Evolutionary conservation across 2,329 filamentous ascomycete species (phyloP).

Genomic region (Fusarium hainanense): DNA sequence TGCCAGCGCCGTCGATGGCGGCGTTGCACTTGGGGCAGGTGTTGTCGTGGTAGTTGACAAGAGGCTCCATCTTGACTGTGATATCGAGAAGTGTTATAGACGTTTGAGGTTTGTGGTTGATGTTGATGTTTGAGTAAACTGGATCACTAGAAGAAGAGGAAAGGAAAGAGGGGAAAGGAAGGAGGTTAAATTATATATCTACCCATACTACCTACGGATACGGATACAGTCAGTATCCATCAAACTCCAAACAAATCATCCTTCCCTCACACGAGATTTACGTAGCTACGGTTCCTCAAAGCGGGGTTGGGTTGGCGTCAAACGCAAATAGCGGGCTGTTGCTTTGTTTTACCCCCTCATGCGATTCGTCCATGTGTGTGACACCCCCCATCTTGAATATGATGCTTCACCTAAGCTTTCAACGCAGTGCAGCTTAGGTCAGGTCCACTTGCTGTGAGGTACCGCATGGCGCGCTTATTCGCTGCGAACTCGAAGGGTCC

Average conservation of each 20-base stretch:
- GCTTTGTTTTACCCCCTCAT: constrained; percentile 41
- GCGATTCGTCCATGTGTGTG: constrained; percentile 34
- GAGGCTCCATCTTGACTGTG: constrained; percentile 47
- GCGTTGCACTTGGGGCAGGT: constrained; percentile 69
- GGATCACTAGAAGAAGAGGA: neutral
- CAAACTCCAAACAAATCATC: constrained; percentile 17
- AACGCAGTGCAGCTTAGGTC: neutral
- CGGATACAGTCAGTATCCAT: neutral
- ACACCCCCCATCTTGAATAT: constrained; percentile 7
- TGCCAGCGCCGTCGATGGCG: constrained; percentile 56
- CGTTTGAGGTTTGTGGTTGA: neutral
- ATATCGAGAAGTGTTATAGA: neutral
- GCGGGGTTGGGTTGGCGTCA: constrained; percentile 33
- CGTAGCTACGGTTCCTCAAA: constrained; percentile 20
- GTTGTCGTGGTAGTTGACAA: constrained; percentile 53
- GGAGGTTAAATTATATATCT: neutral
- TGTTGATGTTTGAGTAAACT: neutral
- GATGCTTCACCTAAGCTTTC: neutral
- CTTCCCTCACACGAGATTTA: constrained; percentile 29
- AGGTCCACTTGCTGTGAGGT: constrained; percentile 13
- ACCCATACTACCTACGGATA: neutral
- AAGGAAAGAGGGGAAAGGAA: neutral
- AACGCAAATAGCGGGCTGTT: constrained; percentile 36
- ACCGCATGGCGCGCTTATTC: constrained; percentile 1
- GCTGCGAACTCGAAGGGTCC: neutral